A percentile compares a stretch with the other conserved stretches of the same genome.
Conservation (phyloP, 139 green algal species). For the Volvox reticuliferus region DNA sequence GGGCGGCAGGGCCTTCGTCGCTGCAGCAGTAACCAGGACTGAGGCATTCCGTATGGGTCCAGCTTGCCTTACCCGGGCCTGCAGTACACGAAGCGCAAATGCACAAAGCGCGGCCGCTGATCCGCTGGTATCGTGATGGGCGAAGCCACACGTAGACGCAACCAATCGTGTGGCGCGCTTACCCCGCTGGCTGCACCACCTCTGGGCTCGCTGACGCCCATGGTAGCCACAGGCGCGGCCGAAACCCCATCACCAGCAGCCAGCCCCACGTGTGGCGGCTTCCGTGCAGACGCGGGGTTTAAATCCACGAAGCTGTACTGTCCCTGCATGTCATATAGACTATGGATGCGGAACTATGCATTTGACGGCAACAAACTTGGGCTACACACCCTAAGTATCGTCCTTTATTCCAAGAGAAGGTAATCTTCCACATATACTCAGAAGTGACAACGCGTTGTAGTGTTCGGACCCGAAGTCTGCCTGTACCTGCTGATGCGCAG, state of each 20-base stretch:
- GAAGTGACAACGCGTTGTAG: not conserved
- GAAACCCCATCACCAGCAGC: not conserved
- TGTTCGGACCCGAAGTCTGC: not conserved
- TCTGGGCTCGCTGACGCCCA: too few species aligned
- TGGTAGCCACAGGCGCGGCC: not conserved
- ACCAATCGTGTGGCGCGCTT: too few species aligned
- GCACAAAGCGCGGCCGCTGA: not conserved
- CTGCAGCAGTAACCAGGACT: not conserved
- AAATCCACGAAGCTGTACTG: conserved; percentile 40
- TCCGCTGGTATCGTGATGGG: not conserved
- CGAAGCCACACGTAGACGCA: too few species aligned
- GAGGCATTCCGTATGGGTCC: not conserved
- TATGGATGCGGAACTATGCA: too few species aligned
- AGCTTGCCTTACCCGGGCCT: not conserved
- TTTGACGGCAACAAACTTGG: too few species aligned
- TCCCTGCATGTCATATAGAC: not conserved
- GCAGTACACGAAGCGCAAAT: not conserved
- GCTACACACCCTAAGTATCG: too few species aligned
- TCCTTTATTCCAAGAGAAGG: too few species aligned
- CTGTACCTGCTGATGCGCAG: not conserved
- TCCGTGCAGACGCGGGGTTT: conserved; percentile 5
- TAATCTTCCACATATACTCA: too few species aligned
- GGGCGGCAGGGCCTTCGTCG: not conserved
- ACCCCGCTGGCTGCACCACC: too few species aligned
- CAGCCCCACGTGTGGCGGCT: not conserved